Evolutionary conservation across 2,329 filamentous ascomycete species (phyloP).

Genomic region (Penicillium sp.): DNA sequence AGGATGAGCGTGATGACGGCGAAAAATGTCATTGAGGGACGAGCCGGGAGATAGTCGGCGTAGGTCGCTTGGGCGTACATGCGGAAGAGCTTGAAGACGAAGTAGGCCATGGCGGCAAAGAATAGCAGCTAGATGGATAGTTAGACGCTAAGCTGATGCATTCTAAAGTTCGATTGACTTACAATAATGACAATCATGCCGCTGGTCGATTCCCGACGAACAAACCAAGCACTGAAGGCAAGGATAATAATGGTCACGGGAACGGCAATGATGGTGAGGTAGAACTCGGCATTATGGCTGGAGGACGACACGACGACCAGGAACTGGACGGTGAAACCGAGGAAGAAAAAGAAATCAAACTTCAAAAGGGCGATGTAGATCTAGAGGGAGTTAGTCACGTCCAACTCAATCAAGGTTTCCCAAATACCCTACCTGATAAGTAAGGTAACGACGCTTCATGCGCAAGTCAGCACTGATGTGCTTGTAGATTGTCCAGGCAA

Average conservation of each 20-base stretch:
- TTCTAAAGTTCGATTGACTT: slow-evolving; percentile 28
- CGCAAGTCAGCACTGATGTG: slow-evolving; percentile 96
- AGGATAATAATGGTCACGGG: slow-evolving; percentile 90
- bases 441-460: slow-evolving; percentile 94
- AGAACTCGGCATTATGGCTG: slow-evolving; percentile 71
- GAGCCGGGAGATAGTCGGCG: slow-evolving; percentile 71
- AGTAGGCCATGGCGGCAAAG: slow-evolving; percentile 87
- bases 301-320: slow-evolving; percentile 82
- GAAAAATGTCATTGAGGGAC: slow-evolving; percentile 86
- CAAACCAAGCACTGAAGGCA: slow-evolving; percentile 79
- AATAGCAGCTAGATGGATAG: slow-evolving; percentile 64
- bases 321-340: slow-evolving; percentile 97
- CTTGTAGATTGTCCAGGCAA: slow-evolving; percentile 99
- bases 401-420: not conserved
- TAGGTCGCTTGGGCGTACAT: slow-evolving; percentile 74
- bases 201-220: slow-evolving; percentile 74
- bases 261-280: slow-evolving; percentile 83
- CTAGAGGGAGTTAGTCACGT: slow-evolving; percentile 50
- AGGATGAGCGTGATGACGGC: slow-evolving; percentile 89
- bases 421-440: slow-evolving; percentile 76
- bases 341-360: slow-evolving; percentile 99
- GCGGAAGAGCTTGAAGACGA: slow-evolving; percentile 95
- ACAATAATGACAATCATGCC: slow-evolving; percentile 78
- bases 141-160: slow-evolving; percentile 15
- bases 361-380: slow-evolving; percentile 97